Evolutionary conservation across 73 alveolate species (phyloP).

Genomic region (Halteria grandinella): DNA sequence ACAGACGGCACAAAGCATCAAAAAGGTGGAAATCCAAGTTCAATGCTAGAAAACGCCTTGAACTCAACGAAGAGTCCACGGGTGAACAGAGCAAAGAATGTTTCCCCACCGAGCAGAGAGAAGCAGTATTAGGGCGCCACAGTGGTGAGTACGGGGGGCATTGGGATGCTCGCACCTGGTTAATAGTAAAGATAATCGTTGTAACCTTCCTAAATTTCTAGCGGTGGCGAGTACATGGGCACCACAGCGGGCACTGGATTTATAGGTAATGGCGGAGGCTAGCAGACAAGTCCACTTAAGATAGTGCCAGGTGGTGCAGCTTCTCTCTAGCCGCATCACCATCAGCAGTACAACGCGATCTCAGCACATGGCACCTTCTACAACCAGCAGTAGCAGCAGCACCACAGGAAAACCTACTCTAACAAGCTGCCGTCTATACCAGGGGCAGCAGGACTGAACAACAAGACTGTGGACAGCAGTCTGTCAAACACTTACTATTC

Average conservation of each 20-base stretch:
- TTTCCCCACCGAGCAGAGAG: conserved; percentile 49
- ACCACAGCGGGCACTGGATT: too few species aligned
- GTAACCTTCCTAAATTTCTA: too few species aligned
- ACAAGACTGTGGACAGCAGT: conserved; percentile 43
- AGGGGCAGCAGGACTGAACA: too few species aligned
- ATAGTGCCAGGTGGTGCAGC: too few species aligned
- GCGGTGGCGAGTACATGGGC: too few species aligned
- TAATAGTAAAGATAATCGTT: too few species aligned
- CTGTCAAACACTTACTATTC: conserved; percentile 30
- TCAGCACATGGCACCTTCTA: not conserved
- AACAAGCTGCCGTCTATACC: conserved; percentile 39
- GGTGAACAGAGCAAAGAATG: conserved; percentile 17
- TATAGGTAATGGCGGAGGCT: too few species aligned
- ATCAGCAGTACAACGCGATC: conserved; percentile 7
- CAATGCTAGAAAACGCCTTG: not conserved
- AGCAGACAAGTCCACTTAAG: too few species aligned
- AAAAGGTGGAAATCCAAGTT: conserved; percentile 28
- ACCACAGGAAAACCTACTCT: conserved; percentile 50
- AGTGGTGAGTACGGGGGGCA: too few species aligned
- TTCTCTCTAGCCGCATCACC: not conserved
- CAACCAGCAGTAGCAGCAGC: not conserved
- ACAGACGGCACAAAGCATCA: conserved; percentile 13
- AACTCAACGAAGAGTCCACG: conserved; percentile 34
- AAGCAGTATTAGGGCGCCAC: too few species aligned
- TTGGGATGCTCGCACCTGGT: too few species aligned